These are phyloP conservation scores for Plectosphaerella plurivora DNA, from an alignment of 2,329 filamentous ascomycete genomes.

Conservation along the genomic window DNA sequence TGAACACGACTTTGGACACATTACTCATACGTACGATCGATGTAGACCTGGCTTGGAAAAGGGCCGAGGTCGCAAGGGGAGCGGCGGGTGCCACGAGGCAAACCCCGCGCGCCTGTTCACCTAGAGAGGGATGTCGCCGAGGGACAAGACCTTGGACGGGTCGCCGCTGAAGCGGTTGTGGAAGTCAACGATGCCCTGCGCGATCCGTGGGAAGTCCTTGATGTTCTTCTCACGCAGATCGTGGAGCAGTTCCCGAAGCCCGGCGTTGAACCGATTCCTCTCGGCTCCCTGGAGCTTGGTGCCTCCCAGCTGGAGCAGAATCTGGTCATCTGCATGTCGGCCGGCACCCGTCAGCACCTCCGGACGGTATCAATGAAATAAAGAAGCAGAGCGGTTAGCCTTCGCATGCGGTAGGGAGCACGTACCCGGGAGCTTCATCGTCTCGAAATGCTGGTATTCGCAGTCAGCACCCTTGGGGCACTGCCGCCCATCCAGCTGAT, in stretches of 20 bases:
- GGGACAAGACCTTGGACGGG: conserved; percentile 56
- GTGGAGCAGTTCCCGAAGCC: conserved; percentile 57
- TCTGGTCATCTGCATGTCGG: conserved; percentile 58
- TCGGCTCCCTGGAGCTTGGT: conserved; percentile 59
- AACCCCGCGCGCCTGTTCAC: neutral
- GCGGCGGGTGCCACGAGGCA: too few species aligned
- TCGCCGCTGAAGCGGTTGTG: conserved; percentile 62
- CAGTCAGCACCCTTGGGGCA: conserved; percentile 72
- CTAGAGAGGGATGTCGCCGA: conserved; percentile 43
- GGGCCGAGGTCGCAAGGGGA: too few species aligned
- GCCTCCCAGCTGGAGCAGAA: conserved; percentile 67
- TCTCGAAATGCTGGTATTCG: conserved; percentile 72
- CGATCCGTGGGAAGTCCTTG: conserved; percentile 63
- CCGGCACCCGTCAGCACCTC: conserved; percentile 4
- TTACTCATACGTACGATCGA: too few species aligned
- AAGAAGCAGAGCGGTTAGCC: conserved; percentile 3
- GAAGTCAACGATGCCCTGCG: conserved; percentile 62
- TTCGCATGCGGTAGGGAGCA: conserved; percentile 23
- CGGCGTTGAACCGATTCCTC: conserved; percentile 56
- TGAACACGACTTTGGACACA: too few species aligned
- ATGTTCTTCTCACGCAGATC: conserved; percentile 55
- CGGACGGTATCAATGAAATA: conserved; percentile 1
- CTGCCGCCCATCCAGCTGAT: conserved; percentile 63
- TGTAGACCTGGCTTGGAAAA: too few species aligned
- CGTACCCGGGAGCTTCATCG: conserved; percentile 72